Evolutionary conservation across 306 rosid species (phyloP).

Genomic region (Carpinus fangiana): DNA sequence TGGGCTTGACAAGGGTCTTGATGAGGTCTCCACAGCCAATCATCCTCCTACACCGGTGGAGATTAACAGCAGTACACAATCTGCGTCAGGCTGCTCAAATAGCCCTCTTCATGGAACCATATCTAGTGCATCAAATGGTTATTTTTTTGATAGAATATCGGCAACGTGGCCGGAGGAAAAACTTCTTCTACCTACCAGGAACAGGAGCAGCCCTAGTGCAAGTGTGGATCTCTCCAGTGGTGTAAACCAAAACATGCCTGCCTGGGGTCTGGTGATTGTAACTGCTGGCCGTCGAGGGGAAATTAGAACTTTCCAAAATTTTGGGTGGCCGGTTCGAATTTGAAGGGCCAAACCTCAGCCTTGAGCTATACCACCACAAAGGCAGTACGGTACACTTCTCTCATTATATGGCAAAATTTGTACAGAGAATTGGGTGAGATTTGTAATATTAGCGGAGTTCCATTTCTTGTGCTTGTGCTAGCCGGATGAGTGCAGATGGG

Average conservation of each 20-base stretch:
- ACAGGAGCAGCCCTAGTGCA: constrained; percentile 69
- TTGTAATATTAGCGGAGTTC: constrained; percentile 76
- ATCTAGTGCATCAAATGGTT: constrained; percentile 75
- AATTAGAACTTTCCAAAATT: constrained; percentile 89
- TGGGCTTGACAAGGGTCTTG: constrained; percentile 49
- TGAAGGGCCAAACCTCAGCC: constrained; percentile 37
- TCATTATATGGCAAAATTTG: constrained; percentile 56
- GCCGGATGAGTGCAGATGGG: constrained; percentile 42
- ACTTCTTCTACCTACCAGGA: constrained; percentile 59
- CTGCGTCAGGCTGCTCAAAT: constrained; percentile 55
- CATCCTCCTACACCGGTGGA: constrained; percentile 97
- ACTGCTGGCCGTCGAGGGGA: constrained; percentile 94
- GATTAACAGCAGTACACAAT: constrained; percentile 44
- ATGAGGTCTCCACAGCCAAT: constrained; percentile 65
- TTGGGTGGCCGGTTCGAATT: constrained; percentile 83
- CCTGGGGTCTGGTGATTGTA: constrained; percentile 97
- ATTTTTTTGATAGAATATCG: constrained; percentile 85
- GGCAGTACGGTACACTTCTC: constrained; percentile 36
- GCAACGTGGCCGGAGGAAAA: constrained; percentile 98
- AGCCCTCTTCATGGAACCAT: constrained; percentile 84
- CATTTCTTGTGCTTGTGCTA: constrained; percentile 65
- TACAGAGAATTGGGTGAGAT: constrained; percentile 79
- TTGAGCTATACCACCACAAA: constrained; percentile 27
- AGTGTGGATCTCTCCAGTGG: constrained; percentile 63
- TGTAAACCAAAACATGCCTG: constrained; percentile 58